These are phyloP conservation scores for Aspergillus ostianus DNA, from an alignment of 495 filamentous ascomycete genomes.

Conservation along the genomic window DNA sequence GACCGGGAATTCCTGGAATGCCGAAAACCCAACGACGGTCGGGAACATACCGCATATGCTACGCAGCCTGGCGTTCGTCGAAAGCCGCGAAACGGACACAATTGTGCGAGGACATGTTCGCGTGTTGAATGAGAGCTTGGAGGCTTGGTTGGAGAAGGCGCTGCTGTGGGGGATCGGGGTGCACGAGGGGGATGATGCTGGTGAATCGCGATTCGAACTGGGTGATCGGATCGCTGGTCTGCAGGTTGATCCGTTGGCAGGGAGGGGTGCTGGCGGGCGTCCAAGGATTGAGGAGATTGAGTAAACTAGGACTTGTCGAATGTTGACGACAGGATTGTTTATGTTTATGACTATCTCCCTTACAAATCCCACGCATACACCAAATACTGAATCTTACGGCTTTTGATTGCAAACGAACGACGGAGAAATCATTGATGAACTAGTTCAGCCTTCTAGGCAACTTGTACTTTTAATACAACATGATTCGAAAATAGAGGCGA, in stretches of 20 bases:
- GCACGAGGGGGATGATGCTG: conserved; percentile 16
- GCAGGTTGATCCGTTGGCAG: conserved; percentile 35
- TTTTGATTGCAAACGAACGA: neutral
- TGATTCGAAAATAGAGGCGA: neutral
- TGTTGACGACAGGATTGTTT: neutral
- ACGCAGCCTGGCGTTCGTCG: conserved; percentile 63
- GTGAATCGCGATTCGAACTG: conserved; percentile 30
- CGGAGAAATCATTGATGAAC: neutral
- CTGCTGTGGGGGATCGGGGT: conserved; percentile 43
- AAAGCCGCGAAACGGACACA: conserved; percentile 66
- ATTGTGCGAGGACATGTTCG: conserved; percentile 71
- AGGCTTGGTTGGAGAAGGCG: conserved; percentile 64
- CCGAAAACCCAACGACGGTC: conserved; percentile 22
- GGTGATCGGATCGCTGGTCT: conserved; percentile 43
- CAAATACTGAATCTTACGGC: no score
- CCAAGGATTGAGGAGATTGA: conserved; percentile 57
- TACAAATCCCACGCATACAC: neutral
- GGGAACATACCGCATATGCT: conserved; percentile 60
- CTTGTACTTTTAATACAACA: neutral
- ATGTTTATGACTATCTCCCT: neutral
- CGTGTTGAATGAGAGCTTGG: conserved; percentile 68
- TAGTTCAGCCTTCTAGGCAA: neutral
- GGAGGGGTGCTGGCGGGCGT: conserved; percentile 23
- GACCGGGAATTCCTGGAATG: neutral
- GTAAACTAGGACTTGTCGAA: conserved; percentile 9